These are phyloP conservation scores for Fusarium bactridioides DNA, from an alignment of 2,329 filamentous ascomycete species.

Conservation along the genomic window DNA sequence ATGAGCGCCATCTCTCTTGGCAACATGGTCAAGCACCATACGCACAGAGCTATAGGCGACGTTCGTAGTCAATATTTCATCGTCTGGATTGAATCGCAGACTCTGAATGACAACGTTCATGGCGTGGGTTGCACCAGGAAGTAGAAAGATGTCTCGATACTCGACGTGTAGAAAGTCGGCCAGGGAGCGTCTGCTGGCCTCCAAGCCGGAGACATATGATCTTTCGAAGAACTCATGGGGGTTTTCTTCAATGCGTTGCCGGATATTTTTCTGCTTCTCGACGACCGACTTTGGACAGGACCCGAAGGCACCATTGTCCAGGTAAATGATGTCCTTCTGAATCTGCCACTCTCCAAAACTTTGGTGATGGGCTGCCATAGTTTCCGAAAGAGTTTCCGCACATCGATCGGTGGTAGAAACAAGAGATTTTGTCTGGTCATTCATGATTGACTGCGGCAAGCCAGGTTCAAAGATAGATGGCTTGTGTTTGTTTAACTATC, in stretches of 20 bases:
- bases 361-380: not conserved
- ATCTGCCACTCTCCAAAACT: not conserved
- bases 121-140: not conserved
- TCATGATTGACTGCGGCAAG: not conserved
- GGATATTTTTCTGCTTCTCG: not conserved
- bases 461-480: not conserved
- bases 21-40: not conserved
- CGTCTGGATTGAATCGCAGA: not conserved
- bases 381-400: fast-evolving
- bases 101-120: not conserved
- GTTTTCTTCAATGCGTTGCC: not conserved
- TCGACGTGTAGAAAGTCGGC: not conserved
- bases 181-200: not conserved
- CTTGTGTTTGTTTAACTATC: not conserved
- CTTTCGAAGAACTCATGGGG: not conserved
- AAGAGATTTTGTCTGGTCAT: not conserved
- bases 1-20: not conserved
- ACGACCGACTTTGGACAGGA: not conserved
- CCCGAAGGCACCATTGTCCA: not conserved
- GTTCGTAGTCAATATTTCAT: not conserved
- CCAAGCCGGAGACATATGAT: not conserved
- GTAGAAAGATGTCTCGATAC: not conserved
- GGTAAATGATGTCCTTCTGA: not conserved
- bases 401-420: not conserved
- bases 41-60: not conserved